Evolutionary conservation across 306 rosid genomes (phyloP).

Genomic region (Prunus mira): DNA sequence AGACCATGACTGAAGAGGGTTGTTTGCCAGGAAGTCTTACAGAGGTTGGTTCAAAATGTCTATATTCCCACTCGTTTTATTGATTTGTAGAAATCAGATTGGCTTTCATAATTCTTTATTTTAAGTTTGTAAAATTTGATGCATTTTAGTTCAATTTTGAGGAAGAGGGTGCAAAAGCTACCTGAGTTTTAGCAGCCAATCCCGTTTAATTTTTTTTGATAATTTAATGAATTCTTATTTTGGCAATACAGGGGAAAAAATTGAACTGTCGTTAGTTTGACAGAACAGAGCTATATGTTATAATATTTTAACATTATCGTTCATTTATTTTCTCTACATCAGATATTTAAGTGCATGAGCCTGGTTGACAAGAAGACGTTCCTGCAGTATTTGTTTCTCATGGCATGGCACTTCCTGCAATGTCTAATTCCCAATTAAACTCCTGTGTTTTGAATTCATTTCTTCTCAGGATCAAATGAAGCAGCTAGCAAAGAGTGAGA

Average conservation of each 20-base stretch:
- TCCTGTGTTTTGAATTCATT: not conserved
- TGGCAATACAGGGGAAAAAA: not conserved
- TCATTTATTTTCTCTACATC: not conserved
- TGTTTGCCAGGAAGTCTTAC: conserved; percentile 59
- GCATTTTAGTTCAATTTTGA: not conserved
- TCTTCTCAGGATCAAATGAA: conserved; percentile 62
- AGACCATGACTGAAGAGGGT: conserved; percentile 56
- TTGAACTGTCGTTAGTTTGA: not conserved
- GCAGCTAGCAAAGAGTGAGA: conserved; percentile 65
- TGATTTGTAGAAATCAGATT: not conserved
- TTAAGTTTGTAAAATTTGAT: not conserved
- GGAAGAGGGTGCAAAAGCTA: not conserved
- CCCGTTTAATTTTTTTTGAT: not conserved
- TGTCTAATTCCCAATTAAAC: not conserved
- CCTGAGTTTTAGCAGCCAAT: not conserved
- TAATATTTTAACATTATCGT: not conserved
- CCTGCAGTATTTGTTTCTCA: not conserved
- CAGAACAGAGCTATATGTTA: not conserved
- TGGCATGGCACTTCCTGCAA: not conserved
- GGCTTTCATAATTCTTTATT: not conserved
- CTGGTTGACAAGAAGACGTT: not conserved
- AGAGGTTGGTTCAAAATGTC: conserved; percentile 44
- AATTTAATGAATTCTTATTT: too few species aligned
- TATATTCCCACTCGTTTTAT: not conserved
- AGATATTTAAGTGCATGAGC: not conserved